Evolutionary conservation across 352 stramenopile genomes (phyloP).

Genomic region (Bremia lactucae): DNA sequence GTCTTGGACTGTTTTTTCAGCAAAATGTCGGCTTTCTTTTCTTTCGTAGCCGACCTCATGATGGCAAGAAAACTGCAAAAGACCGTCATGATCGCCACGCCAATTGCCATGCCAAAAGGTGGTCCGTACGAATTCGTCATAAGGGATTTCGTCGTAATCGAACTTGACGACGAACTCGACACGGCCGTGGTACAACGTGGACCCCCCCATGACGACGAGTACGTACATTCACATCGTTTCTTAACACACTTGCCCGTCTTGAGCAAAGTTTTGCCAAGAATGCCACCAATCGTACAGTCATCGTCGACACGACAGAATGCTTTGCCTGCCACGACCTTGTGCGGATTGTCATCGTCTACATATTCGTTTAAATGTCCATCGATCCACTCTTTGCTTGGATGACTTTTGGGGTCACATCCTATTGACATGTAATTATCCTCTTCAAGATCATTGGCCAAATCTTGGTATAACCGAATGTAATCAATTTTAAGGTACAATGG

Average conservation of each 20-base stretch:
- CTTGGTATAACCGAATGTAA: slow-evolving; percentile 83
- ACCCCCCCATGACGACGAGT: slow-evolving; percentile 38
- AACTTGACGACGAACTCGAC: slow-evolving; percentile 6
- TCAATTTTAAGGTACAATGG: slow-evolving; percentile 71
- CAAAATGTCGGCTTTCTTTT: too few species aligned
- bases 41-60: too few species aligned
- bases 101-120: slow-evolving; percentile 23
- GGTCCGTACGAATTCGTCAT: slow-evolving; percentile 23
- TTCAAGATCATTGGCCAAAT: slow-evolving; percentile 23
- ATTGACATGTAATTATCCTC: slow-evolving; percentile 26
- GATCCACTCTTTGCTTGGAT: slow-evolving; percentile 42
- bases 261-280: slow-evolving; percentile 16
- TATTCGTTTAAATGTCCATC: slow-evolving; percentile 34
- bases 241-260: slow-evolving; percentile 44
- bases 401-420: slow-evolving; percentile 28
- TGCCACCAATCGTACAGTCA: slow-evolving; percentile 44
- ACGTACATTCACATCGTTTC: slow-evolving; percentile 32
- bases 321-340: slow-evolving; percentile 32
- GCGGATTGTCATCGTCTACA: slow-evolving; percentile 36
- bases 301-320: slow-evolving; percentile 32
- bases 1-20: too few species aligned
- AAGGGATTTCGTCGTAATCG: not conserved
- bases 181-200: slow-evolving; percentile 40
- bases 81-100: slow-evolving; percentile 10
- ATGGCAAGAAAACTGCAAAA: too few species aligned